phyloP scores from a whole-genome alignment of 129 eudicot genomes.

The Arctium minus region DNA sequence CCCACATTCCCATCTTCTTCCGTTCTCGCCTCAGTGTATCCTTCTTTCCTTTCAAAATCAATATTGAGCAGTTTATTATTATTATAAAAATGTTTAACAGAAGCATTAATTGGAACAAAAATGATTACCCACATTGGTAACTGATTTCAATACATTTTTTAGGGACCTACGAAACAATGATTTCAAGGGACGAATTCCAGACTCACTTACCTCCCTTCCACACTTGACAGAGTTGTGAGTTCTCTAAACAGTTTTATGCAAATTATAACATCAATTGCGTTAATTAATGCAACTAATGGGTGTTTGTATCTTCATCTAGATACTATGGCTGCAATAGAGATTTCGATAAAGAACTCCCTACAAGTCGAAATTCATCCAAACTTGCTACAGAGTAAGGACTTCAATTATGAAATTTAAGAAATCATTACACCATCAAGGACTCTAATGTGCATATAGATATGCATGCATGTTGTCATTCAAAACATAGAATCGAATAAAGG shows the following conservation, averaged over 20 bases:
- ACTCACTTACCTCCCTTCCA: slow-evolving; percentile 44
- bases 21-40: slow-evolving; percentile 47
- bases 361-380: slow-evolving; percentile 38
- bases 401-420: slow-evolving; percentile 6
- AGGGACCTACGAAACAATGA: slow-evolving; percentile 84
- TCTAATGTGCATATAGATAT: neutral
- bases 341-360: slow-evolving; percentile 44
- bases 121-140: neutral
- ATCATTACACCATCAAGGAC: neutral
- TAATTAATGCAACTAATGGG: neutral
- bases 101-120: neutral
- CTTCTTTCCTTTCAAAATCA: slow-evolving; percentile 21
- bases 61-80: slow-evolving; percentile 2
- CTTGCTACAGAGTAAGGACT: slow-evolving; percentile 66
- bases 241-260: slow-evolving; percentile 15
- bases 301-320: slow-evolving; percentile 30
- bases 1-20: slow-evolving; percentile 60
- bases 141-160: slow-evolving; percentile 1
- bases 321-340: slow-evolving; percentile 65
- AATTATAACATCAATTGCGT: neutral
- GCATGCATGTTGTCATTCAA: neutral
- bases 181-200: slow-evolving; percentile 58
- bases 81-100: neutral
- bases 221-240: slow-evolving; percentile 63
- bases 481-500: neutral